Evolutionary conservation across 139 green algal species (phyloP).

Genomic region (Coelastrella sp.): DNA sequence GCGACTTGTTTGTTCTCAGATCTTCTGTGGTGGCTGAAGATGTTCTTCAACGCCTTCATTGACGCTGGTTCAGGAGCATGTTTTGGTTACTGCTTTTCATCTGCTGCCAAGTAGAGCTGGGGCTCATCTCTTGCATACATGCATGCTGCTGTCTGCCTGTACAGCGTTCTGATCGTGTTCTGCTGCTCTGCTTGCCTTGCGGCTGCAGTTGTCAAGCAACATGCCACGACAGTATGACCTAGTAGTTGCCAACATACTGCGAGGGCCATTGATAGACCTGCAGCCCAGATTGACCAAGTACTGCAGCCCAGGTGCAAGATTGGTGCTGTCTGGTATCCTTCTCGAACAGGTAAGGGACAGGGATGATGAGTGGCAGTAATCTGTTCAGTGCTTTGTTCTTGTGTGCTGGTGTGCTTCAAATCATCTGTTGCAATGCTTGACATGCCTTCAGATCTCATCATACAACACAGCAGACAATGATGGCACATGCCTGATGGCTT

Average conservation of each 20-base stretch:
- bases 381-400: not conserved
- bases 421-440: not conserved
- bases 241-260: slow-evolving; percentile 88
- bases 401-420: not conserved
- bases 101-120: too few species aligned
- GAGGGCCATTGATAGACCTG: slow-evolving; percentile 79
- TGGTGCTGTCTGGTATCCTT: slow-evolving; percentile 80
- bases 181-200: not conserved
- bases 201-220: not conserved
- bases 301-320: slow-evolving; percentile 50
- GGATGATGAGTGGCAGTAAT: not conserved
- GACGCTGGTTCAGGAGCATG: too few species aligned
- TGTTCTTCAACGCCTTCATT: too few species aligned
- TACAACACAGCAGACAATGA: too few species aligned
- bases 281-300: slow-evolving; percentile 60
- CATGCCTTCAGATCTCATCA: too few species aligned
- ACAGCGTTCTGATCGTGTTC: not conserved
- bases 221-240: slow-evolving; percentile 59
- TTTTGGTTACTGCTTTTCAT: too few species aligned
- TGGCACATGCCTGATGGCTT: too few species aligned
- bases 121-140: too few species aligned
- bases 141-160: not conserved
- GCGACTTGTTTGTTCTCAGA: too few species aligned
- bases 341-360: slow-evolving; percentile 57
- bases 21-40: too few species aligned